phyloP scores from a whole-genome alignment of 208 protist genomes.

The Trypanosoma rangeli region DNA sequence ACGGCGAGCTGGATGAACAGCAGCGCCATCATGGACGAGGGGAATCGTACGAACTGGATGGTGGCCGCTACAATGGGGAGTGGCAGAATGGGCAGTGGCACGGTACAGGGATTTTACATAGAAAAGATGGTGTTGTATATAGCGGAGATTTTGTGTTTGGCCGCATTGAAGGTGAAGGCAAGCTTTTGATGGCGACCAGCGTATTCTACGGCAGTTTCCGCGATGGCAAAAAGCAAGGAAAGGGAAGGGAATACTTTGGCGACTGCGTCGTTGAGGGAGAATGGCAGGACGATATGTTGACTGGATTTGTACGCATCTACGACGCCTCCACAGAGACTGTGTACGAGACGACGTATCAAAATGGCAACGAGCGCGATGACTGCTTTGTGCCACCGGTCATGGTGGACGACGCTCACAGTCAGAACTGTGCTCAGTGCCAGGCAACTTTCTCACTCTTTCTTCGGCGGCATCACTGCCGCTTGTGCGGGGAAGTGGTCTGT shows the following conservation, averaged over 20 bases:
- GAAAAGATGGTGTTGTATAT: conserved; percentile 53
- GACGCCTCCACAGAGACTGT: conserved; percentile 48
- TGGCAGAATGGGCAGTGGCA: conserved; percentile 73
- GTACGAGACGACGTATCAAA: conserved; percentile 72
- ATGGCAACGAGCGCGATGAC: conserved; percentile 85
- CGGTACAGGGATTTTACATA: conserved; percentile 69
- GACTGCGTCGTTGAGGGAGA: conserved; percentile 48
- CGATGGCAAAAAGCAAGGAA: conserved; percentile 62
- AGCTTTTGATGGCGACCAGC: conserved; percentile 47
- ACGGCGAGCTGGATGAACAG: conserved; percentile 67
- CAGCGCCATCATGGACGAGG: conserved; percentile 63
- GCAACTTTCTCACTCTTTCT: conserved; percentile 79
- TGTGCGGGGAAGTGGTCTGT: conserved; percentile 92
- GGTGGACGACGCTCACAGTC: conserved; percentile 62
- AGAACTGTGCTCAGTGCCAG: conserved; percentile 76
- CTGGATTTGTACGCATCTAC: conserved; percentile 60
- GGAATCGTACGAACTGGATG: conserved; percentile 19
- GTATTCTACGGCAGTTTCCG: conserved; percentile 76
- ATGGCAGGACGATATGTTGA: conserved; percentile 47
- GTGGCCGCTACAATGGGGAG: conserved; percentile 81
- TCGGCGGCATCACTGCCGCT: conserved; percentile 89
- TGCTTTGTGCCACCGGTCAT: conserved; percentile 71
- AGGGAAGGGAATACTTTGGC: conserved; percentile 57
- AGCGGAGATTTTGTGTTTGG: conserved; percentile 67
- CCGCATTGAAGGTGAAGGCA: conserved; percentile 60